Evolutionary conservation across 1,284 basidiomycete species (phyloP), one percentile per base, ranked within the genome.

Genomic region (Irpex sp.): DNA sequence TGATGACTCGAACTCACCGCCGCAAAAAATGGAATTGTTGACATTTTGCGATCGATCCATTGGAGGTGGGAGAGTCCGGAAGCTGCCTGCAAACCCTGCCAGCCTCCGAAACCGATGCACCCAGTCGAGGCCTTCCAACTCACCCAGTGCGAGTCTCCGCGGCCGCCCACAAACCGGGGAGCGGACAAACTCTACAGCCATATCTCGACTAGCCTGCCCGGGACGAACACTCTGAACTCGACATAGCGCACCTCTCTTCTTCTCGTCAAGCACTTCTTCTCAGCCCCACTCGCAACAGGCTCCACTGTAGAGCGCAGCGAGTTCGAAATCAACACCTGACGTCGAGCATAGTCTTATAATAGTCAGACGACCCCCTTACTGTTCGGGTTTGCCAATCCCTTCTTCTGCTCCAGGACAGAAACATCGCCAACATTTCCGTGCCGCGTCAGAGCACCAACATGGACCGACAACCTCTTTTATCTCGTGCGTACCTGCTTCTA

Each of bases 401-500:
- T 31, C 31, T 31, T 31, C 31, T 31, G 4, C 31, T 31, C 31
- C 31, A 31, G 31, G 11, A 44, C 40, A 4, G 13, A 8, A 51
- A n/a, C 49, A 51, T 51, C 40, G 40, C 40, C 9, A 44, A n/a
- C 26, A n/a, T n/a, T n/a, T n/a, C n/a, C n/a, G n/a, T n/a, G n/a
- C n/a, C n/a, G n/a, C 38, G 15, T 11, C 4, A n/a, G 56, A 57
- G 40, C 44, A 47, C 60, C 54, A 57, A 47, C 56, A 62, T 62
- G 61, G 61, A 62, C 57, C 56, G 15, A 37, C 61, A 52, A 17
- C 17, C 51, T 57, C 17, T 26, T n/a, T n/a, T 44, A 47, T 61
- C 60, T 44, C 34, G 31, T 47, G 17, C 38, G 60, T 56, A n/a
- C 51, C 21, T 57, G 13, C 55, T 11, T 34, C 26, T 26, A 38